A percentile compares a stretch with the other conserved stretches of the same genome.
These are phyloP conservation scores for Brassica rapa DNA, from an alignment of 345 rosid species.

Conservation along the genomic window DNA sequence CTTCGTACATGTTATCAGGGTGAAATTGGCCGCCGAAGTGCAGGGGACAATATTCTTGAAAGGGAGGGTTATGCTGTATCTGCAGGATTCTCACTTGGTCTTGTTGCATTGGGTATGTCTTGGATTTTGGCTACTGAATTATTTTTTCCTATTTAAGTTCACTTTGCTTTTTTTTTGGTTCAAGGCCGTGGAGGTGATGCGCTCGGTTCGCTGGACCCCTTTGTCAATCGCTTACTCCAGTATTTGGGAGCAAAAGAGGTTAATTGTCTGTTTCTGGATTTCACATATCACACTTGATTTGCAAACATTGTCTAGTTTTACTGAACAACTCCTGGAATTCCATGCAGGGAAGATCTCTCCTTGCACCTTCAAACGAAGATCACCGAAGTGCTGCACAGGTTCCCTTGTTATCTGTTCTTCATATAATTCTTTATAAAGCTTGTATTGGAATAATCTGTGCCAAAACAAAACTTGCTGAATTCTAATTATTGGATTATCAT, in stretches of 20 bases:
- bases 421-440: slow-evolving; percentile 14
- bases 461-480: neutral
- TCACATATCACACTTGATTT: slow-evolving; percentile 6
- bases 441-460: slow-evolving; percentile 8
- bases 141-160: slow-evolving; percentile 11
- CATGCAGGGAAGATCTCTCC: slow-evolving; percentile 66
- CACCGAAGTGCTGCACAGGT: slow-evolving; percentile 80
- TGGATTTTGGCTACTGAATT: slow-evolving; percentile 9
- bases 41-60: slow-evolving; percentile 98
- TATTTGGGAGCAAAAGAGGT: slow-evolving; percentile 91
- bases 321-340: slow-evolving; percentile 26
- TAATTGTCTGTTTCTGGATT: slow-evolving; percentile 21
- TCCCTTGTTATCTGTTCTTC: slow-evolving; percentile 33
- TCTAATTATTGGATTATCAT: slow-evolving; percentile 4
- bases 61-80: slow-evolving; percentile 99
- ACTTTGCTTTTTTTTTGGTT: slow-evolving; percentile 34
- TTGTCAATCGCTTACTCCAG: slow-evolving; percentile 76
- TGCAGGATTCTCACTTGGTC: slow-evolving; percentile 98
- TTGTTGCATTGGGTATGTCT: slow-evolving; percentile 85
- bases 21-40: slow-evolving; percentile 97
- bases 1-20: slow-evolving; percentile 49
- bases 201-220: slow-evolving; percentile 62
- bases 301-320: neutral
- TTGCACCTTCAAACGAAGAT: slow-evolving; percentile 60
- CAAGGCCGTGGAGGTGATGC: slow-evolving; percentile 89